Base-by-base conservation (phyloP, 441 rosid genomes). In the Aleurites moluccanus region DNA sequence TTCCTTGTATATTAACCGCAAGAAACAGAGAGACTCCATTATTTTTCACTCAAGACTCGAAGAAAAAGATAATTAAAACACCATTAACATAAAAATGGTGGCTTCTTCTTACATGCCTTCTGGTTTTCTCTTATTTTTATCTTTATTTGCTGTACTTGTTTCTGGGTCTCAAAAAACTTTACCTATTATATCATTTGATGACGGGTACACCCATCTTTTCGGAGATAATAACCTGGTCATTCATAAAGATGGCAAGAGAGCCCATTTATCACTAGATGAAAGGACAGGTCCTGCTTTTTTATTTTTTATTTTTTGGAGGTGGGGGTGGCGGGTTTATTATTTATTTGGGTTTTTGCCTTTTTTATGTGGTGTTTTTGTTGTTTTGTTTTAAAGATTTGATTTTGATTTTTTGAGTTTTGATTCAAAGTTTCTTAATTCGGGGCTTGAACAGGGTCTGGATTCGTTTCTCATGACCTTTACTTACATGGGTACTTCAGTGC, bases 401-500 rank as follows among this genome's bases (percentile, higher is more conserved):
- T 44, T 47, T 74, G 30, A 28, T 28, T 28, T 47, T 55, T 28
- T 11, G n/a, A 44, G 35, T 33, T 65, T 40, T 73, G 53, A 55
- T 45, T 9, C 21, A 40, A 49, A 13, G 60, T 69, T 77, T 44
- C 13, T 21, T 53, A 72, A 40, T 45, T 14, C 21, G 61, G 52
- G 42, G 50, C 52, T 74, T 16, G 27, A 76, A 27, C 97, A 96
- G 98, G 98, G 79, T 93, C 98, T 85, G 99, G 99, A 65, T 96
- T 93, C 83, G 97, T 83, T 50, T 96, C 99, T 62, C 94, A 96
- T 59, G 99, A 96, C 80, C 82, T 93, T 20, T 93, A 96, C 82
- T 86, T 91, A 50, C 97, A 91, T 80, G 99, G 99, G 1, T 88
- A 88, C 82, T 96, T 96, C 89, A 93, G 98, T 79, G 96, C 97